Evolutionary conservation across 2,329 filamentous ascomycete species (phyloP).

Genomic region (Diaporthe nobilis): DNA sequence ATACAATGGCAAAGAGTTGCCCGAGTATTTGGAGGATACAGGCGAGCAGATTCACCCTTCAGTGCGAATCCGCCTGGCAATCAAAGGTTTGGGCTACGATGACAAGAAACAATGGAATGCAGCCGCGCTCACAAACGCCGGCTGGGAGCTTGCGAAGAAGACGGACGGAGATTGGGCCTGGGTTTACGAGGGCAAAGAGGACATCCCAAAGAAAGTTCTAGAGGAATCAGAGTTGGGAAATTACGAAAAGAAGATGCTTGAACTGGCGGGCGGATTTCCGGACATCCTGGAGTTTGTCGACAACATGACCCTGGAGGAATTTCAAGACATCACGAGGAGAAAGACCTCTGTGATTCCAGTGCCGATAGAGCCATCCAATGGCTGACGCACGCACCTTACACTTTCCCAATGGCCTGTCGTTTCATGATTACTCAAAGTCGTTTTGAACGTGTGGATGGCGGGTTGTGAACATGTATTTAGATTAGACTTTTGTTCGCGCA

Average conservation of each 20-base stretch:
- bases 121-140: slow-evolving; percentile 55
- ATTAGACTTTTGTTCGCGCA: neutral
- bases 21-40: slow-evolving; percentile 63
- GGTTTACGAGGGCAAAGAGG: slow-evolving; percentile 64
- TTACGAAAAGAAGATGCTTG: slow-evolving; percentile 64
- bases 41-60: slow-evolving; percentile 70
- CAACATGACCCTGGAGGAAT: slow-evolving; percentile 41
- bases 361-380: neutral
- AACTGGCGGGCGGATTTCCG: slow-evolving; percentile 59
- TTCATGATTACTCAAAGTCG: too few species aligned
- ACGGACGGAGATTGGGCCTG: slow-evolving; percentile 63
- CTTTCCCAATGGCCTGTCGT: too few species aligned
- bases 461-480: neutral
- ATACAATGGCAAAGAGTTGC: slow-evolving; percentile 53
- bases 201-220: slow-evolving; percentile 59
- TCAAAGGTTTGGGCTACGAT: slow-evolving; percentile 64
- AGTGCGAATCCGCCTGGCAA: slow-evolving; percentile 66
- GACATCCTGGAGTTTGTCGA: slow-evolving; percentile 61
- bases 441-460: neutral
- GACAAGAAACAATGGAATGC: slow-evolving; percentile 64
- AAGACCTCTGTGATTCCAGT: slow-evolving; percentile 16
- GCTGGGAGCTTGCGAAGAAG: slow-evolving; percentile 59
- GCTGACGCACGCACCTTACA: neutral
- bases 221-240: slow-evolving; percentile 68
- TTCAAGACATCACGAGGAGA: slow-evolving; percentile 32